phyloP scores from a whole-genome alignment of 805 yeast species.

The Saturnispora besseyi region DNA sequence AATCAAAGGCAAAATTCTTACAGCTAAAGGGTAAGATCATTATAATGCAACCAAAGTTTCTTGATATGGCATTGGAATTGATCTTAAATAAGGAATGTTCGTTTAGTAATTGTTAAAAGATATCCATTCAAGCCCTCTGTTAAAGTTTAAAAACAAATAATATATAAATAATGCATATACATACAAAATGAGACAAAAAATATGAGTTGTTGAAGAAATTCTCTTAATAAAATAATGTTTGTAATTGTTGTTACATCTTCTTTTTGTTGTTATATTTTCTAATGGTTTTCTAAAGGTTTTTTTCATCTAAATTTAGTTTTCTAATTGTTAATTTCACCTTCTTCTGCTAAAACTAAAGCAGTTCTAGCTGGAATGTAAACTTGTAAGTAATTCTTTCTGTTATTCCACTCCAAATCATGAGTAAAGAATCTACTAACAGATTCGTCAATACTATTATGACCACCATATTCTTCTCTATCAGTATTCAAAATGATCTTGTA shows the following conservation, averaged over 20 bases:
- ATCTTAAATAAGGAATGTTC: slow-evolving; percentile 9
- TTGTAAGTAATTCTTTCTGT: slow-evolving; percentile 65
- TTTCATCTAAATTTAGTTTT: neutral
- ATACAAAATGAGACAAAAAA: neutral
- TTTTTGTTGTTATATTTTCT: neutral
- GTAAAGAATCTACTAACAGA: slow-evolving; percentile 51
- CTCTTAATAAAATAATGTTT: neutral
- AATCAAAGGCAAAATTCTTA: slow-evolving; percentile 20
- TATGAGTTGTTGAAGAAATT: neutral
- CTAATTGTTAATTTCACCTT: slow-evolving; percentile 19
- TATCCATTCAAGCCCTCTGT: neutral
- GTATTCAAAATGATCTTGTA: slow-evolving; percentile 69
- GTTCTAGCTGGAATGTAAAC: slow-evolving; percentile 75
- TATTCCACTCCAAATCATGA: slow-evolving; percentile 71
- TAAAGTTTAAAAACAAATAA: neutral
- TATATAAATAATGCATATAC: neutral
- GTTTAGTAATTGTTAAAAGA: slow-evolving; percentile 1
- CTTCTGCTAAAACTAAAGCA: slow-evolving; percentile 51
- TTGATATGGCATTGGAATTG: slow-evolving; percentile 22
- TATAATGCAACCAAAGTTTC: slow-evolving; percentile 14
- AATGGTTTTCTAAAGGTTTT: no score
- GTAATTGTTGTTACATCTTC: neutral
- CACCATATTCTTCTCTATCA: slow-evolving; percentile 68
- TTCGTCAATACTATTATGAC: slow-evolving; percentile 65
- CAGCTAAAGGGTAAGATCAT: slow-evolving; percentile 17